Evolutionary conservation across 2,329 filamentous ascomycete genomes (phyloP).

Genomic region (Talaromyces sp.): DNA sequence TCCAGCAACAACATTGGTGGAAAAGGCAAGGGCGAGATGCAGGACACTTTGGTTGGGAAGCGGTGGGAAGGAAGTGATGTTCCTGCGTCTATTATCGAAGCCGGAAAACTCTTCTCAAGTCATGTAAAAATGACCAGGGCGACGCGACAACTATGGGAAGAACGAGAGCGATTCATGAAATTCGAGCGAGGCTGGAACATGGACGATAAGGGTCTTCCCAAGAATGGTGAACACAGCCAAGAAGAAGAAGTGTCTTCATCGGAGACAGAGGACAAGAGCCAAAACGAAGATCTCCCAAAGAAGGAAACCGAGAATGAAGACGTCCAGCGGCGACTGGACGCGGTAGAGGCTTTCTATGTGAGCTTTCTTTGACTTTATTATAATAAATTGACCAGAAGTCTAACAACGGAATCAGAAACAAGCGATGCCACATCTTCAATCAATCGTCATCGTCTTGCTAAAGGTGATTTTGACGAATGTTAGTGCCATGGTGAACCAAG

Average conservation of each 20-base stretch:
- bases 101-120: conserved; percentile 83
- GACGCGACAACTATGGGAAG: conserved; percentile 91
- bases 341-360: conserved; percentile 82
- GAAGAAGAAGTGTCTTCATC: conserved; percentile 29
- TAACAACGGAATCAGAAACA: conserved; percentile 50
- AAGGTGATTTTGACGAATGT: conserved; percentile 85
- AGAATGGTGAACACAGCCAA: conserved; percentile 38
- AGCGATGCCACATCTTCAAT: conserved; percentile 81
- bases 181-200: conserved; percentile 85
- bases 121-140: conserved; percentile 87
- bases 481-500: conserved; percentile 68
- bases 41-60: conserved; percentile 73
- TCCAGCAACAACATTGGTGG: conserved; percentile 86
- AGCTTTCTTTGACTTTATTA: conserved; percentile 33
- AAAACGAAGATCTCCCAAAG: conserved; percentile 12
- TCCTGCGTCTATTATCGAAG: conserved; percentile 89
- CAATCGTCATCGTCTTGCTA: conserved; percentile 84
- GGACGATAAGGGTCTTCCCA: conserved; percentile 32
- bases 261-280: conserved; percentile 17
- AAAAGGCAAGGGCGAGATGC: conserved; percentile 75
- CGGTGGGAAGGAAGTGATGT: conserved; percentile 91
- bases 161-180: conserved; percentile 83
- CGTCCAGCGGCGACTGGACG: conserved; percentile 55
- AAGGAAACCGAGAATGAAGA: conserved; percentile 33
- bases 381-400: not conserved